A percentile compares a stretch with the other conserved stretches of the same genome.
These are phyloP conservation scores for Pythium plurisporium DNA, from an alignment of 352 stramenopile genomes.

Conservation along the genomic window DNA sequence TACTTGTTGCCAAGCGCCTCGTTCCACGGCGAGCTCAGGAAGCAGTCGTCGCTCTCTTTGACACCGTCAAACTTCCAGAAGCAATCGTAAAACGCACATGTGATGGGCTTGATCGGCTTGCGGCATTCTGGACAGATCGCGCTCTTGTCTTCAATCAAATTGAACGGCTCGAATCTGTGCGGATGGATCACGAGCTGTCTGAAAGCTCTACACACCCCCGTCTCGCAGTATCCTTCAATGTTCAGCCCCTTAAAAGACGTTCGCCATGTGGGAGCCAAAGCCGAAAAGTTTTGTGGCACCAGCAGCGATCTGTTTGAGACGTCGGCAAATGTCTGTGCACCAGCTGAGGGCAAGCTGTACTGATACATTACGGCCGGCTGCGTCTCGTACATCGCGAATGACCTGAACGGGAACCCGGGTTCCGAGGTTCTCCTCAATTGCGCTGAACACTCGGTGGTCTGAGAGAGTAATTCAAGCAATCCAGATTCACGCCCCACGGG, in stretches of 20 bases:
- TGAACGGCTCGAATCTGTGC: slow-evolving; percentile 16
- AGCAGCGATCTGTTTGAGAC: slow-evolving; percentile 14
- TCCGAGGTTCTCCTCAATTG: too few relatives aligned
- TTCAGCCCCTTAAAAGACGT: slow-evolving; percentile 21
- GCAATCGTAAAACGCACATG: not conserved
- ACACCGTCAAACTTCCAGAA: slow-evolving; percentile 4
- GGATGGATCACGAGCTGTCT: slow-evolving; percentile 21
- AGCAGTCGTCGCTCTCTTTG: not conserved
- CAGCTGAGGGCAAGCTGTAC: too few relatives aligned
- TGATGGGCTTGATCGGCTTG: not conserved
- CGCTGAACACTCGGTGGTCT: too few relatives aligned
- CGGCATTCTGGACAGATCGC: slow-evolving; percentile 20
- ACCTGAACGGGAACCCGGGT: too few relatives aligned
- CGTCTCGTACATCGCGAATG: too few relatives aligned
- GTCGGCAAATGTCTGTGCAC: slow-evolving; percentile 28
- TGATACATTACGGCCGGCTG: too few relatives aligned
- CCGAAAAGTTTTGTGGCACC: slow-evolving; percentile 10
- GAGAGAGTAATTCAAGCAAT: too few relatives aligned
- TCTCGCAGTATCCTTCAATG: slow-evolving; percentile 30
- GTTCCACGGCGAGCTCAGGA: not conserved
- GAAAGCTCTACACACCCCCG: slow-evolving; percentile 15
- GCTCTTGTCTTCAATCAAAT: slow-evolving; percentile 16
- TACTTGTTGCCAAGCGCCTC: not conserved
- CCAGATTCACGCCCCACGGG: too few relatives aligned
- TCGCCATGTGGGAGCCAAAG: slow-evolving; percentile 11